Conservation (phyloP, 768 basidiomycete species). For the Suillus weaverae region DNA sequence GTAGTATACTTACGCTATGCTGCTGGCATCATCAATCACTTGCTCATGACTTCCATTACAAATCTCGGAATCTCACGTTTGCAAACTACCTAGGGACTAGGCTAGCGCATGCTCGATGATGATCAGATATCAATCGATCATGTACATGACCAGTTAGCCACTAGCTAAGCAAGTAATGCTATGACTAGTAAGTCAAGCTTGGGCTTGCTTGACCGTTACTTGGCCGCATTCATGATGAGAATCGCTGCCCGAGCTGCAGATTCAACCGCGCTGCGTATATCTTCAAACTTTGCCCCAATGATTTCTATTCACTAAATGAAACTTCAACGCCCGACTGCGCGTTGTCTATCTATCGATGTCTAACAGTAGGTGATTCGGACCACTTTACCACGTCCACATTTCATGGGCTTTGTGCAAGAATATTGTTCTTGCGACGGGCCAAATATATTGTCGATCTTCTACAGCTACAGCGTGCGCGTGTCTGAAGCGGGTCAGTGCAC, state of each 20-base stretch:
- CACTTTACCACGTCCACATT: too few species aligned
- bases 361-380: too few species aligned
- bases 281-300: not conserved
- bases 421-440: not conserved
- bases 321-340: too few species aligned
- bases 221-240: not conserved
- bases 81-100: not conserved
- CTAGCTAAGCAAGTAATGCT: not conserved
- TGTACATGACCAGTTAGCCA: not conserved
- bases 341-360: not conserved
- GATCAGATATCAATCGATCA: not conserved
- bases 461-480: not conserved
- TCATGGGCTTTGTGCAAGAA: not conserved
- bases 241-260: not conserved
- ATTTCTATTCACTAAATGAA: not conserved
- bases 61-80: not conserved
- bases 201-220: not conserved
- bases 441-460: not conserved
- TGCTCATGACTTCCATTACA: not conserved
- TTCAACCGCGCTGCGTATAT: not conserved
- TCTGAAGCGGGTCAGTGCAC: slow-evolving; percentile 1
- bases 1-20: not conserved
- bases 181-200: not conserved
- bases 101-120: not conserved
- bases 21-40: not conserved